A percentile compares a stretch with the other conserved stretches of the same genome.
Evolutionary conservation across 768 basidiomycete species (phyloP).

Genomic region (Pleurotus eryngii): DNA sequence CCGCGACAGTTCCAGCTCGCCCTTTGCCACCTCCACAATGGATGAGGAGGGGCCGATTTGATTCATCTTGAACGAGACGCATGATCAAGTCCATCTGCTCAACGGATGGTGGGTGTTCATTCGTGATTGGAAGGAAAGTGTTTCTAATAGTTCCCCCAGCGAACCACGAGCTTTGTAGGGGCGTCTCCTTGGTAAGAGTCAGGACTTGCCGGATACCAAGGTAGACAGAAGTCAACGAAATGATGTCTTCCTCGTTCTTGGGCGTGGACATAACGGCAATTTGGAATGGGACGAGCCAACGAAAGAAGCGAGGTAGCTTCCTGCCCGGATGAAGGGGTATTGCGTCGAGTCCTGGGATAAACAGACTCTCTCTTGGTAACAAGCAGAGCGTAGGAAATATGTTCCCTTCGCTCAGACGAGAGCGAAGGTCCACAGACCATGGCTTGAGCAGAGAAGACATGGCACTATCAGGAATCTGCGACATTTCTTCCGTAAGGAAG

Average conservation of each 20-base stretch:
- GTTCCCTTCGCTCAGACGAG: constrained; percentile 26
- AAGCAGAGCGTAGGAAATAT: constrained; percentile 36
- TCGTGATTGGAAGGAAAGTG: constrained; percentile 54
- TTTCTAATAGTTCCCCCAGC: constrained; percentile 38
- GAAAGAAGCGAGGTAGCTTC: constrained; percentile 55
- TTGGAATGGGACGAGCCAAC: constrained; percentile 59
- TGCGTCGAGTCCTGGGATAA: constrained; percentile 25
- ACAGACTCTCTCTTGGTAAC: constrained; percentile 37
- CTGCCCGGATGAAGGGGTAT: constrained; percentile 18
- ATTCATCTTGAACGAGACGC: constrained; percentile 38
- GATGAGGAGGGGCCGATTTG: constrained; percentile 47
- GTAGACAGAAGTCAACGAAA: constrained; percentile 36
- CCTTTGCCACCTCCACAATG: constrained; percentile 67
- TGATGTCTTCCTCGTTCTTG: constrained; percentile 45
- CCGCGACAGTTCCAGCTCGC: constrained; percentile 58
- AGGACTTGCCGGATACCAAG: constrained; percentile 58
- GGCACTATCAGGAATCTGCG: constrained; percentile 22
- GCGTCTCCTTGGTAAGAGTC: constrained; percentile 57
- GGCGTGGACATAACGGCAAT: constrained; percentile 63
- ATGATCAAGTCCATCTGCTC: constrained; percentile 61
- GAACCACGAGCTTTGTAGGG: constrained; percentile 48
- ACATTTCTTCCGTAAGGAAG: constrained; percentile 38
- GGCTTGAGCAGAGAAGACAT: constrained; percentile 29
- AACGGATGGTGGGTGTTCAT: constrained; percentile 50
- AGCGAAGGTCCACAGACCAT: constrained; percentile 37